phyloP scores from a whole-genome alignment of 2,329 filamentous ascomycete species.

The Ilyonectria sp. region DNA sequence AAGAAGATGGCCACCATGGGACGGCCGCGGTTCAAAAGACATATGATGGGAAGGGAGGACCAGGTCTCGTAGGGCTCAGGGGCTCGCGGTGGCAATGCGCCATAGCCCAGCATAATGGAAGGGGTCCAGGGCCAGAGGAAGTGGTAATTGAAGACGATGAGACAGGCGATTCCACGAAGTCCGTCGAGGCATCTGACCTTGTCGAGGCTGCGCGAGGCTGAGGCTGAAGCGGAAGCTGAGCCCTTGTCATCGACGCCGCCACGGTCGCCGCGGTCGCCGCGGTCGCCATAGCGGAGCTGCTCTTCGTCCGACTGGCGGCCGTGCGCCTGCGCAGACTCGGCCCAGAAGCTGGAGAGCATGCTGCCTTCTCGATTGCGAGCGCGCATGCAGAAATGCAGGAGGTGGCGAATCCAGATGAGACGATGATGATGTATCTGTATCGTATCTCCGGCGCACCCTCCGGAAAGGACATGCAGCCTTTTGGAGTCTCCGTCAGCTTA shows the following conservation, averaged over 20 bases:
- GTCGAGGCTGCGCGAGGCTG: conserved; percentile 41
- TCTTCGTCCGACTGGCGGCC: conserved; percentile 30
- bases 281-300: conserved; percentile 21
- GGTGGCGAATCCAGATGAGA: no score
- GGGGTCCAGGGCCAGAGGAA: conserved; percentile 60
- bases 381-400: conserved; percentile 30
- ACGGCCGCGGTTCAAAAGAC: conserved; percentile 57
- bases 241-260: conserved; percentile 23
- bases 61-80: conserved; percentile 53
- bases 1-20: conserved; percentile 62
- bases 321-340: conserved; percentile 33
- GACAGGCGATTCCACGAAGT: conserved; percentile 58
- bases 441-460: no score
- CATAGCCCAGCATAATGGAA: conserved; percentile 58
- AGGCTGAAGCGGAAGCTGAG: conserved; percentile 20
- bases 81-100: conserved; percentile 54
- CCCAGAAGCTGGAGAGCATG: conserved; percentile 33
- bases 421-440: no score
- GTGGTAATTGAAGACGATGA: conserved; percentile 61
- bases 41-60: conserved; percentile 57
- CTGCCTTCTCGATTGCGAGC: conserved; percentile 36
- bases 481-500: no score
- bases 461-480: no score
- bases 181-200: conserved; percentile 59
- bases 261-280: conserved; percentile 10